Conservation (phyloP, 768 basidiomycete species). For the Trametes maxima region DNA sequence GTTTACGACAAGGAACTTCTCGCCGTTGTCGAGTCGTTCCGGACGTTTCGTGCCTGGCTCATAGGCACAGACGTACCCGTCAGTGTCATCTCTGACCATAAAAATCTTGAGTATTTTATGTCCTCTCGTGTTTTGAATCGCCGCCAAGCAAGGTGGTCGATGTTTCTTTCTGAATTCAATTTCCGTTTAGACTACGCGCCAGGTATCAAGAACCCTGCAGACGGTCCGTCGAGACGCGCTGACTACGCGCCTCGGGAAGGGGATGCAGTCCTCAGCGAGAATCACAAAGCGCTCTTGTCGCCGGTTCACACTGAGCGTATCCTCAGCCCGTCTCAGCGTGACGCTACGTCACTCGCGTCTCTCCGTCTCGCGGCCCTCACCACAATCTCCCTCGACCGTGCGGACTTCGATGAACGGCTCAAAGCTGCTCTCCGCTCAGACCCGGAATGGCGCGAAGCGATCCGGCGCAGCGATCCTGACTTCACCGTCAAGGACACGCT, state of each 20-base stretch:
- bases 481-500: constrained; percentile 20
- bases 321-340: neutral
- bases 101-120: constrained; percentile 47
- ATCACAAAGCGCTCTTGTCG: constrained; percentile 6
- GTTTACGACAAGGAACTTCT: constrained; percentile 51
- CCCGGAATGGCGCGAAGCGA: constrained; percentile 8
- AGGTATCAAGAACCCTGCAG: constrained; percentile 26
- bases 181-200: constrained; percentile 37
- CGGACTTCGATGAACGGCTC: constrained; percentile 1
- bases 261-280: constrained; percentile 17
- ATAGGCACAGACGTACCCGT: constrained; percentile 26
- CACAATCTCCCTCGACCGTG: neutral
- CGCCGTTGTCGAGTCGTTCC: constrained; percentile 45
- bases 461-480: constrained; percentile 19
- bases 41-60: constrained; percentile 35
- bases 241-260: constrained; percentile 26
- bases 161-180: constrained; percentile 35
- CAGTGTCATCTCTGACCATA: constrained; percentile 33
- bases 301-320: constrained; percentile 7
- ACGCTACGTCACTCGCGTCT: neutral
- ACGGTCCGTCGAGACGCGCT: constrained; percentile 26
- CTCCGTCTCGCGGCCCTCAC: neutral
- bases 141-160: constrained; percentile 37
- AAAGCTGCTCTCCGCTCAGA: constrained; percentile 11
- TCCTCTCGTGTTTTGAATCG: constrained; percentile 41